These are phyloP conservation scores for Cordyceps javanica DNA, from an alignment of 2,329 filamentous ascomycete genomes.

Conservation along the genomic window DNA sequence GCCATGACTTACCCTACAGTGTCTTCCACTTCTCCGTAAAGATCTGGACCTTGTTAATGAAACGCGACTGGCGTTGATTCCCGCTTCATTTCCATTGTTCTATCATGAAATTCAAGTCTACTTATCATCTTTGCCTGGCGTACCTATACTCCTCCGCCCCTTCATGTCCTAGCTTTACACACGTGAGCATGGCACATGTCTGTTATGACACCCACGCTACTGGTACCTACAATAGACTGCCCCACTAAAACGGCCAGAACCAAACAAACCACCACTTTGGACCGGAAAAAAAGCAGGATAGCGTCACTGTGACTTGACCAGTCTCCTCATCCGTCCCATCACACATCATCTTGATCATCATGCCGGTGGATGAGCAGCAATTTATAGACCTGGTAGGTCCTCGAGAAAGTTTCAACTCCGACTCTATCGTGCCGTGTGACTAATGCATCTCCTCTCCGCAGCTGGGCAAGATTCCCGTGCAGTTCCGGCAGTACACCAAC, in stretches of 20 bases:
- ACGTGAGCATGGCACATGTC: slow-evolving; percentile 10
- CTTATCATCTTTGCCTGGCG: neutral
- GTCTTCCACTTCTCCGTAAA: too few relatives aligned
- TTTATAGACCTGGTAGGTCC: slow-evolving; percentile 66
- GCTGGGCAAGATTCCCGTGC: slow-evolving; percentile 50
- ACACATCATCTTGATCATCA: slow-evolving; percentile 33
- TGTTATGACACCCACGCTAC: neutral
- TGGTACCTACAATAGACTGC: neutral
- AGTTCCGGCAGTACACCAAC: slow-evolving; percentile 64
- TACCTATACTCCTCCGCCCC: neutral
- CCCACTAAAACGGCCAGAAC: slow-evolving; percentile 4
- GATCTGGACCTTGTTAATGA: too few relatives aligned
- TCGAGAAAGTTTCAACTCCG: neutral
- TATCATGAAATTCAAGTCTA: too few relatives aligned
- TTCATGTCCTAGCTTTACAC: neutral
- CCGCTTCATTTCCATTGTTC: too few relatives aligned
- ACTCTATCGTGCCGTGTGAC: neutral
- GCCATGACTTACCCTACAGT: too few relatives aligned
- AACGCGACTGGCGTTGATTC: too few relatives aligned
- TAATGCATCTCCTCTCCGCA: slow-evolving; percentile 20
- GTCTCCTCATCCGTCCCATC: slow-evolving; percentile 7
- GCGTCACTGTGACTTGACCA: slow-evolving; percentile 7
- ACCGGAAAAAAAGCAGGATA: slow-evolving; percentile 10
- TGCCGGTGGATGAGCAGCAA: slow-evolving; percentile 75
- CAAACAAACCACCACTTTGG: slow-evolving; percentile 6